These are phyloP conservation scores for Coleophoma crateriformis DNA, from an alignment of 2,329 filamentous ascomycete species.

Conservation along the genomic window DNA sequence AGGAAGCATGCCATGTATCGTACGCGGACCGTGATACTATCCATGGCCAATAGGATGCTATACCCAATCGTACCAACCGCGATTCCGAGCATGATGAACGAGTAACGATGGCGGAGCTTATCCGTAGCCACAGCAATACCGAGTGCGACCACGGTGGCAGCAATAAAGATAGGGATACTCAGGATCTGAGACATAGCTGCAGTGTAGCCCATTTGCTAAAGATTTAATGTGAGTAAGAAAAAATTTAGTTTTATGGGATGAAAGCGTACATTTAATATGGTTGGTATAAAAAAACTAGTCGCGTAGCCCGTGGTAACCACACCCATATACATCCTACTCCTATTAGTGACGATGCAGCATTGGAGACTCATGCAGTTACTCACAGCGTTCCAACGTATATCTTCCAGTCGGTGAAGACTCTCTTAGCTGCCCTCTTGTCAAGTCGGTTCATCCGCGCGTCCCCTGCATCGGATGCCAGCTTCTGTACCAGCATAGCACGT, in stretches of 20 bases:
- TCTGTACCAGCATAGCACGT: conserved; percentile 16
- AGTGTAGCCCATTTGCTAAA: conserved; percentile 15
- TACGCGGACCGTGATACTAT: conserved; percentile 1
- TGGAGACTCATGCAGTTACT: too few relatives aligned
- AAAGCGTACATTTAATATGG: conserved; percentile 34
- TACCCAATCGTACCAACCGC: not conserved
- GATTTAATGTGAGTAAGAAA: conserved; percentile 33
- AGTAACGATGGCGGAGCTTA: not conserved
- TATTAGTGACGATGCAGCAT: too few relatives aligned
- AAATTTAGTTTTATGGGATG: too few relatives aligned
- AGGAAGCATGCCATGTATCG: not conserved
- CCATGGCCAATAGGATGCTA: not conserved
- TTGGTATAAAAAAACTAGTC: conserved; percentile 34
- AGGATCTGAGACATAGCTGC: not conserved
- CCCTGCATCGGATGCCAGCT: conserved; percentile 13
- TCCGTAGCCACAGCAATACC: conserved; percentile 1
- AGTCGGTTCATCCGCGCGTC: conserved; percentile 20
- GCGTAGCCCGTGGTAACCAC: conserved; percentile 41
- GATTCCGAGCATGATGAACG: not conserved
- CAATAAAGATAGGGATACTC: not conserved
- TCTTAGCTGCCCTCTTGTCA: conserved; percentile 29
- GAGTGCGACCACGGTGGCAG: not conserved
- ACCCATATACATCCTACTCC: conserved; percentile 50
- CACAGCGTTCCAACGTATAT: conserved; percentile 24
- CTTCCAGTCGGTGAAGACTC: conserved; percentile 40